phyloP scores from a whole-genome alignment of 1,139 yeast genomes.

The Candida sanyaensis region DNA sequence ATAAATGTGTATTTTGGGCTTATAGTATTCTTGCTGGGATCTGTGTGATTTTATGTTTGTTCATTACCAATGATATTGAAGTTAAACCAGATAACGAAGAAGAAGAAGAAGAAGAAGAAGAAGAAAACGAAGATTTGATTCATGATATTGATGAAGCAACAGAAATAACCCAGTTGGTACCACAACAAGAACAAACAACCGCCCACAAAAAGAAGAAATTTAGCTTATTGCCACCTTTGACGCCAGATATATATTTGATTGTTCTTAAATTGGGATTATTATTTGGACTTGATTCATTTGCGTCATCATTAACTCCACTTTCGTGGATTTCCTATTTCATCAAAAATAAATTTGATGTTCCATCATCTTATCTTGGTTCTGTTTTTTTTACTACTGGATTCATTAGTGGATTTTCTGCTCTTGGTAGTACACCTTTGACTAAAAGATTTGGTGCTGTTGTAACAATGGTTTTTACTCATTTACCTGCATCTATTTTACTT shows the following conservation, averaged over 20 bases:
- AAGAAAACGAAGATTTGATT: not conserved
- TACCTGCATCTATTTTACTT: conserved; percentile 43
- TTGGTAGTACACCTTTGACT: conserved; percentile 43
- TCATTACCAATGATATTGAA: conserved; percentile 23
- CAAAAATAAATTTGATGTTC: conserved; percentile 33
- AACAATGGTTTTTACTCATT: conserved; percentile 47
- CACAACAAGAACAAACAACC: conserved; percentile 4
- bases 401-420: conserved; percentile 41
- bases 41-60: conserved; percentile 20
- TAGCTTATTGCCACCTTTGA: conserved; percentile 23
- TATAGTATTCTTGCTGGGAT: conserved; percentile 24
- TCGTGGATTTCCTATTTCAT: conserved; percentile 49
- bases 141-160: not conserved
- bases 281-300: conserved; percentile 46
- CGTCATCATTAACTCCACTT: conserved; percentile 44
- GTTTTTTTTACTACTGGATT: conserved; percentile 42
- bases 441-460: conserved; percentile 45
- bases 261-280: conserved; percentile 37
- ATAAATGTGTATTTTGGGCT: conserved; percentile 28
- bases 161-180: conserved; percentile 16
- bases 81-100: conserved; percentile 9
- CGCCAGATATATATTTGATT: conserved; percentile 19
- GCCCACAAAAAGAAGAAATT: conserved; percentile 8
- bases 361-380: conserved; percentile 37
- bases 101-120: conserved; percentile 1